A percentile compares a stretch with the other conserved stretches of the same genome.
phyloP scores from a whole-genome alignment of 352 stramenopile species.

The Globisporangium sylvaticum region DNA sequence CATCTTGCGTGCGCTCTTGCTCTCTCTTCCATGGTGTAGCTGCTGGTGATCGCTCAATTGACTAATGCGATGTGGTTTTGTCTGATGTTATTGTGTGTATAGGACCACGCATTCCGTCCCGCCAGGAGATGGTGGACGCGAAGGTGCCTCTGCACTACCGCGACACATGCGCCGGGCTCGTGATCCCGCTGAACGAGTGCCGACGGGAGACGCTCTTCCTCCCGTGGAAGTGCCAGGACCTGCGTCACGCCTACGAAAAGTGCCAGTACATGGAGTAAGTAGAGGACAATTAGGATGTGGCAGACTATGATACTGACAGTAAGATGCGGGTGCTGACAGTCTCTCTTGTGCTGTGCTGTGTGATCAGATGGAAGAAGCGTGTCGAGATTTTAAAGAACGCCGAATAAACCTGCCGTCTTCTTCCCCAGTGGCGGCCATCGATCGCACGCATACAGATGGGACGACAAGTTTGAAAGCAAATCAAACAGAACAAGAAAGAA shows the following conservation, averaged over 20 bases:
- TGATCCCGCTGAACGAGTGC: constrained; percentile 95
- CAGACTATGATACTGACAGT: neutral
- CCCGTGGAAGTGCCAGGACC: constrained; percentile 94
- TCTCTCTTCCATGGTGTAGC: neutral
- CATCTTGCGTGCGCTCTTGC: neutral
- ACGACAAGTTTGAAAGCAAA: neutral
- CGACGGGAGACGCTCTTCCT: constrained; percentile 92
- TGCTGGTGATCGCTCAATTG: neutral
- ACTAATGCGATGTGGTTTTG: neutral
- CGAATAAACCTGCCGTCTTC: constrained; percentile 28
- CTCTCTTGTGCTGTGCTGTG: constrained; percentile 1
- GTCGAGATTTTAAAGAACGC: constrained; percentile 78
- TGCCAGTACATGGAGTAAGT: constrained; percentile 94
- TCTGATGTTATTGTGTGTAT: neutral
- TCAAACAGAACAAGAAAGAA: neutral
- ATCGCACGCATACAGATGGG: neutral
- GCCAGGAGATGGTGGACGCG: constrained; percentile 92
- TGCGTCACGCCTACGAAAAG: constrained; percentile 98
- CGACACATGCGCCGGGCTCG: constrained; percentile 93
- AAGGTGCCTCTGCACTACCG: constrained; percentile 93
- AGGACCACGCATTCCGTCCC: constrained; percentile 73
- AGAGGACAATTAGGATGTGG: neutral
- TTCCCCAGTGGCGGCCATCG: neutral
- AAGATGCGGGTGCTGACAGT: neutral
- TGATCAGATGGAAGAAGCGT: constrained; percentile 73